Conservation (phyloP, 805 yeast species). For the Trichomonascus vanleenenianus region DNA sequence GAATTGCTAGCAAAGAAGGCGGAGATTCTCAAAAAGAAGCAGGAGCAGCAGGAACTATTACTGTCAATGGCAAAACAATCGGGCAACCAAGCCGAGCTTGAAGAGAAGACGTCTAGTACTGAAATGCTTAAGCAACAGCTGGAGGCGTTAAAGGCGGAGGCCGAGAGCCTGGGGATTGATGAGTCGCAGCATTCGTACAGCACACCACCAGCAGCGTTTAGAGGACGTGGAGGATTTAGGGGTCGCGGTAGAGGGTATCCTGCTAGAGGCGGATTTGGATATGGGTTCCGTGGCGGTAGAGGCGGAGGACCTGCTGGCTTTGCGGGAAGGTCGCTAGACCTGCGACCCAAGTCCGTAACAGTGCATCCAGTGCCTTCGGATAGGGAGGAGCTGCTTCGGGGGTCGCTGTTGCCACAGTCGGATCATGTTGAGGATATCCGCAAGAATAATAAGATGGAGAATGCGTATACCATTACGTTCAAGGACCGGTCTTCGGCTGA, state of each 20-base stretch:
- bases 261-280: constrained; percentile 13
- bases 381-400: constrained; percentile 28
- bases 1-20: constrained; percentile 31
- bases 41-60: constrained; percentile 20
- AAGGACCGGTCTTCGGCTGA: constrained; percentile 34
- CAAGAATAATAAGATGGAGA: constrained; percentile 23
- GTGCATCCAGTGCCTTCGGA: constrained; percentile 26
- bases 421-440: constrained; percentile 12
- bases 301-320: constrained; percentile 17
- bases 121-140: constrained; percentile 27
- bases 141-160: constrained; percentile 29
- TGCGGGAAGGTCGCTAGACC: constrained; percentile 27
- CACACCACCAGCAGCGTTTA: constrained; percentile 5
- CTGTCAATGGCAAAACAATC: constrained; percentile 17
- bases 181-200: constrained; percentile 3
- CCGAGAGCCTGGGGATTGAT: constrained; percentile 25
- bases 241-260: constrained; percentile 18
- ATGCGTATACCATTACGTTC: constrained; percentile 22
- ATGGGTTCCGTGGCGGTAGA: constrained; percentile 17
- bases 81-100: constrained; percentile 13
- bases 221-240: constrained; percentile 20
- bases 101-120: constrained; percentile 18
- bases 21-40: constrained; percentile 28
- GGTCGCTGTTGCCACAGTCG: constrained; percentile 21
- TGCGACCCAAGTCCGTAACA: constrained; percentile 32